phyloP scores from a whole-genome alignment of 768 basidiomycete species.

The Candolleomyces aberdarensis region DNA sequence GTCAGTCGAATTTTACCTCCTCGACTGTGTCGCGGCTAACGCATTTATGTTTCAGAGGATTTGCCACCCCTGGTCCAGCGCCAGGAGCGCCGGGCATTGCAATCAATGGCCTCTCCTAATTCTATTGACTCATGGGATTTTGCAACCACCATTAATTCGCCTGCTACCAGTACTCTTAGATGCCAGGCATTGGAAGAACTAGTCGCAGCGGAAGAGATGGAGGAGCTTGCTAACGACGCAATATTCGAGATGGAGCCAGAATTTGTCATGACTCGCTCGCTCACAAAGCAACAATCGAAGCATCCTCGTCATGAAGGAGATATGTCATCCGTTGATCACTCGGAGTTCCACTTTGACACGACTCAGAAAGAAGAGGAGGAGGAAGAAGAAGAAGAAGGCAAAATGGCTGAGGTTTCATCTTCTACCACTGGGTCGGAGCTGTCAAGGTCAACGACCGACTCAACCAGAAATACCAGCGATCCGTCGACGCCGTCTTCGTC shows the following conservation, averaged over 20 bases:
- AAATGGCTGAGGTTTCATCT: slow-evolving; percentile 5
- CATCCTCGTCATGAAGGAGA: slow-evolving; percentile 3
- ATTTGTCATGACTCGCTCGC: slow-evolving; percentile 13
- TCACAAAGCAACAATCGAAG: background rate
- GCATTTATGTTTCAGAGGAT: slow-evolving; percentile 36
- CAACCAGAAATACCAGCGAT: background rate
- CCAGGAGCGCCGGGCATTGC: slow-evolving; percentile 61
- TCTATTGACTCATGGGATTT: slow-evolving; percentile 87
- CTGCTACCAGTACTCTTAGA: slow-evolving; percentile 25
- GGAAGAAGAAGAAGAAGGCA: background rate
- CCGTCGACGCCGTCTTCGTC: slow-evolving; percentile 20
- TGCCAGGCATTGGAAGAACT: slow-evolving; percentile 21
- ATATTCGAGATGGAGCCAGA: slow-evolving; percentile 35
- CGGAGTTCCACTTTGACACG: background rate
- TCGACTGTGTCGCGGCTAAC: background rate
- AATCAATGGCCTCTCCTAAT: slow-evolving; percentile 30
- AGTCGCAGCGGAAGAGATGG: slow-evolving; percentile 23
- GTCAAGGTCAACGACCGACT: background rate
- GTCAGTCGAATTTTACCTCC: slow-evolving; percentile 26
- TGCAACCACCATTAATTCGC: slow-evolving; percentile 43
- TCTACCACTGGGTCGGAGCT: slow-evolving; percentile 4
- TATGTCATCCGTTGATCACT: slow-evolving; percentile 10
- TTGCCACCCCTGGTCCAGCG: slow-evolving; percentile 71
- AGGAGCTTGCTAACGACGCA: slow-evolving; percentile 18
- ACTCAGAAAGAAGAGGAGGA: background rate